A percentile compares a stretch with the other conserved stretches of the same genome.
These are phyloP conservation scores for Triticum urartu DNA, from an alignment of 176 grass and related monocot genomes.

Conservation along the genomic window DNA sequence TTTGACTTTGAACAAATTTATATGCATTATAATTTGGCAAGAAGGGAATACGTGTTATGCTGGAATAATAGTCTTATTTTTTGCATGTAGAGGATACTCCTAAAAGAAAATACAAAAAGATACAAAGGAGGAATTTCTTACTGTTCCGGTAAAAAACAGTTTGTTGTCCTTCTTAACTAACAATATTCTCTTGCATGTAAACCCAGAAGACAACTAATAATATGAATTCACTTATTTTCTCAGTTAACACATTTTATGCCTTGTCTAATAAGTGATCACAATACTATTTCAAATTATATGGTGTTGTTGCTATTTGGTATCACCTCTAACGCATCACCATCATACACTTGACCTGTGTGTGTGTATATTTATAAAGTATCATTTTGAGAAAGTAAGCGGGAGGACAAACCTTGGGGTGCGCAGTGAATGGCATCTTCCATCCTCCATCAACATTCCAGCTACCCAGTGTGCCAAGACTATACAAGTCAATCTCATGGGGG, in stretches of 20 bases:
- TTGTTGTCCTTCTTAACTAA: neutral
- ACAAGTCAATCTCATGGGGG: conserved; percentile 29
- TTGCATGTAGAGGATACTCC: too few relatives aligned
- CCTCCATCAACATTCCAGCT: conserved; percentile 26
- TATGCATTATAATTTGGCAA: too few relatives aligned
- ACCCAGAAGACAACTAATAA: neutral
- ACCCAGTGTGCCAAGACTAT: conserved; percentile 8
- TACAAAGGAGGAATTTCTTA: too few relatives aligned
- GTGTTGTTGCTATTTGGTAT: neutral
- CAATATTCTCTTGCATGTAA: neutral
- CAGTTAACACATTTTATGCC: neutral
- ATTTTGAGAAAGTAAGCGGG: neutral
- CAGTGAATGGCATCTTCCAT: conserved; percentile 31
- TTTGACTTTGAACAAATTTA: too few relatives aligned
- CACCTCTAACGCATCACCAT: neutral
- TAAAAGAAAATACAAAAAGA: too few relatives aligned
- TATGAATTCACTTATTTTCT: neutral
- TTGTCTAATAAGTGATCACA: too few relatives aligned
- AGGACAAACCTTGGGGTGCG: conserved; percentile 1
- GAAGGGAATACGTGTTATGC: neutral
- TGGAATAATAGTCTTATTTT: neutral
- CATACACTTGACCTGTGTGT: neutral
- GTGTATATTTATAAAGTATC: too few relatives aligned
- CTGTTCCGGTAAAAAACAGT: too few relatives aligned
- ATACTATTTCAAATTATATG: neutral